A percentile compares a stretch with the other conserved stretches of the same genome.
Evolutionary conservation across 352 stramenopile species (phyloP).

Genomic region (Phytopythium boreale): DNA sequence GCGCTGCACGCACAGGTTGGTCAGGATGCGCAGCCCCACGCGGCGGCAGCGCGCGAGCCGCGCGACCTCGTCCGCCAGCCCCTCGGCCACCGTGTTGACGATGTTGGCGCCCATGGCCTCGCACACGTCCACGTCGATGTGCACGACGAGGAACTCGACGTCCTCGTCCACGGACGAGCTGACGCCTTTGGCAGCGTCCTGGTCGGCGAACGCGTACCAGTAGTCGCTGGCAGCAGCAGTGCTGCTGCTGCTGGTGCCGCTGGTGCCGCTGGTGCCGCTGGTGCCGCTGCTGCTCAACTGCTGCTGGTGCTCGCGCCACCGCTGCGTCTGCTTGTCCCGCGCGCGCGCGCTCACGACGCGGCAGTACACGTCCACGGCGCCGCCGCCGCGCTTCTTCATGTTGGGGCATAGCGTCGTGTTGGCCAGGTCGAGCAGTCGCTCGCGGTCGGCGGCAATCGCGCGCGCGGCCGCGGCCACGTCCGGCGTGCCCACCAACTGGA

Average conservation of each 20-base stretch:
- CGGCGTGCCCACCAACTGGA: constrained; percentile 74
- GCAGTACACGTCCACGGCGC: constrained; percentile 77
- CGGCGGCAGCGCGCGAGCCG: constrained; percentile 56
- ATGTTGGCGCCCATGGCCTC: constrained; percentile 90
- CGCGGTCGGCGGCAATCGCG: constrained; percentile 48
- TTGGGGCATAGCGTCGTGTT: constrained; percentile 80
- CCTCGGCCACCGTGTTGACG: constrained; percentile 86
- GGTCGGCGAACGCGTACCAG: constrained; percentile 63
- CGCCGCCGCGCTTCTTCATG: constrained; percentile 85
- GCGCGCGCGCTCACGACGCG: constrained; percentile 62
- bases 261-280: constrained; percentile 6
- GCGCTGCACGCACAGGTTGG: constrained; percentile 87
- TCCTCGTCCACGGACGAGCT: constrained; percentile 12
- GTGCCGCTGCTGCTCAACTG: not conserved
- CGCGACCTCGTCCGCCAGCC: constrained; percentile 69
- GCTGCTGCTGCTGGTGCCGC: constrained; percentile 4
- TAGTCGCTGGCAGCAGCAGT: constrained; percentile 1
- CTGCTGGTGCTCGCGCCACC: constrained; percentile 14
- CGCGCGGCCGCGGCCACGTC: constrained; percentile 53
- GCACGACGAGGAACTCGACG: constrained; percentile 67
- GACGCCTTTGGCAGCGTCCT: constrained; percentile 48
- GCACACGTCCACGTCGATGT: constrained; percentile 86
- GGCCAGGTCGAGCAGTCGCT: constrained; percentile 59
- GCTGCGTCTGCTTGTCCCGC: constrained; percentile 9
- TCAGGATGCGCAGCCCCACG: constrained; percentile 82